Evolutionary conservation across 192 early-diverging fungal genomes (phyloP), one percentile per base, ranked within the genome.

Genomic region (Backusella mclennaniae): DNA sequence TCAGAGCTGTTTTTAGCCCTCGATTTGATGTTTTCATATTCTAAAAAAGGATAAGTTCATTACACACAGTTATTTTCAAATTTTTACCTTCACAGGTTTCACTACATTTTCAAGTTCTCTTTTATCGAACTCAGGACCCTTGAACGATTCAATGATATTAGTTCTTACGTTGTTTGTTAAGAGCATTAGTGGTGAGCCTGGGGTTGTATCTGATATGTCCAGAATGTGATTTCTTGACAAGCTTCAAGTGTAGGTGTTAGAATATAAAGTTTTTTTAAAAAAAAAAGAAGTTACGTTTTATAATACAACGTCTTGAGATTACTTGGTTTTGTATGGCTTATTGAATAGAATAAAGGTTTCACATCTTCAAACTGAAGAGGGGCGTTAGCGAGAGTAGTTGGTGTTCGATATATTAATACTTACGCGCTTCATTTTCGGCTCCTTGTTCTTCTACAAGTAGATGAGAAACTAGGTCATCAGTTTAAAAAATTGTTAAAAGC

Each of bases 1-100:
- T 33, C 7, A 73, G n/a, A 35, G 42, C 29, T 35, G 15, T 19
- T 36, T 73, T 56, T 31, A 73, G 42, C 8, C 71, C 71, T 56
- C 71, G n/a, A 41, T 56, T 73, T 41, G 31, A 19, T n/a, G 31
- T 53, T 46, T 56, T 73, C 4, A 52, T 72, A 33, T 52, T 72
- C 44, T 72, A 73, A 73, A 53, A 73, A 73, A 73, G 42, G 71
- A 49, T 73, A 5, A 73, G 71, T 73, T 46, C 29, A 73, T 73
- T 56, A 31, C 4, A 49, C 42, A 73, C 8, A 73, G 71, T 56
- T 73, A 73, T 21, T 35, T 56, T 73, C 71, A 73, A 52, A 73
- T 46, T 53, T 46, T 73, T 73, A 73, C 42, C 71, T 46, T 56
- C 17, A 68, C 6, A 68, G 21, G 42, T 46, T 69, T 69, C 36